Evolutionary conservation across 768 basidiomycete genomes (phyloP), one percentile per base, ranked within the genome.

Genomic region (Tremella fuciformis): DNA sequence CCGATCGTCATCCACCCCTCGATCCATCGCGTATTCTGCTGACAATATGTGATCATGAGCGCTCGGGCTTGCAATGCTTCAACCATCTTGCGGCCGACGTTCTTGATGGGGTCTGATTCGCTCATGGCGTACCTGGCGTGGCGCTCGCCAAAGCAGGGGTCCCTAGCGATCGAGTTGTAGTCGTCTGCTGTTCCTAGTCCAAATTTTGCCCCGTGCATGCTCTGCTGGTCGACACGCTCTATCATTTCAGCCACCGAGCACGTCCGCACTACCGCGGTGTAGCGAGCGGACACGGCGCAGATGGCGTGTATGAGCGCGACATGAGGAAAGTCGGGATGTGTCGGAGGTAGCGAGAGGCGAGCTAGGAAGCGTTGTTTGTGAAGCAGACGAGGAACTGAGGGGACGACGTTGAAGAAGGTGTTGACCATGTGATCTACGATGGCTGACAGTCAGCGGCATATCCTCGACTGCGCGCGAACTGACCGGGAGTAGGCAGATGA

Each of bases 361-460:
- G 82, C 78, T 73, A 87, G 79, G 67, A 91, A 90, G 25, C 80
- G 83, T 1, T 84, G 76, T 3, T 76, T 79, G 74, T 90, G 87
- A 60, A 92, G 81, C 16, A 90, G 73, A 34, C 85, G 84, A 57
- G 81, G 79, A 3, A 88, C 85, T 61, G 88, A 85, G 13, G 88
- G 88, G 56, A 89, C 86, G 67, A 85, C 87, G 8, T 81, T 79
- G 74, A 92, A 91, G 77, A 90, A 92, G 1, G 83, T 83, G 26
- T 89, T 86, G 53, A 89, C 84, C 46, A 66, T 56, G 42, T 66
- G 65, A 40, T 66, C 65, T 1, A 66, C 25, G 52, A 66, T 59
- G 21, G 65, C 58, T 60, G 29, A 34, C 4, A 11, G 29, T 34
- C 46, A 38, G 51, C 22, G 4, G 46, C 6, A 19, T 50, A 24